Evolutionary conservation across 371 early-diverging fungal species (phyloP).

Genomic region (Mucor sp.): DNA sequence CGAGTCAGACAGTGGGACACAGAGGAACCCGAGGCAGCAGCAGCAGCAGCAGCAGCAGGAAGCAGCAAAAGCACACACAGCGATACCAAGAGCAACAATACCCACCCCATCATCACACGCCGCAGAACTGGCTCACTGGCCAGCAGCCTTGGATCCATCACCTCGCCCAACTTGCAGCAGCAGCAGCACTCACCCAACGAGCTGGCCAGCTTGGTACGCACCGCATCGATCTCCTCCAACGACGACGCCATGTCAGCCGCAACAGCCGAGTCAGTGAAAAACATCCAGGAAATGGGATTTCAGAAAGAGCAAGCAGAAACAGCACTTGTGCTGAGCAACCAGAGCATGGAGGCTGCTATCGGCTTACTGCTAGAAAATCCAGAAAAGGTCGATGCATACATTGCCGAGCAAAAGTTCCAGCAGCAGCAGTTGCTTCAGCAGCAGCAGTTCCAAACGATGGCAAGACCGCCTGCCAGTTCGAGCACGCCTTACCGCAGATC

Average conservation of each 20-base stretch:
- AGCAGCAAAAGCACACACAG: background rate
- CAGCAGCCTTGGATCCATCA: background rate
- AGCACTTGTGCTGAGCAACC: slow-evolving; percentile 58
- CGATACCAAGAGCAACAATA: background rate
- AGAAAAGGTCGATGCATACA: slow-evolving; percentile 49
- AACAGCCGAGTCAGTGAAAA: slow-evolving; percentile 26
- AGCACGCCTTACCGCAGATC: slow-evolving; percentile 32
- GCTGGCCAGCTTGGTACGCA: background rate
- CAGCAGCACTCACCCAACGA: background rate
- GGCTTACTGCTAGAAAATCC: slow-evolving; percentile 64
- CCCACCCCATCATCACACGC: background rate
- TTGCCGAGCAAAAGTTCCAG: slow-evolving; percentile 30
- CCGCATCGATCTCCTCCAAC: background rate
- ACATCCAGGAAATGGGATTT: slow-evolving; percentile 75
- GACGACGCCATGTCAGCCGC: background rate
- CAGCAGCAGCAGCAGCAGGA: background rate
- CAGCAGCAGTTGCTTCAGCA: slow-evolving; percentile 4
- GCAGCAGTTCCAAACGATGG: background rate
- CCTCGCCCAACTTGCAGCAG: background rate
- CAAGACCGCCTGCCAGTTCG: slow-evolving; percentile 12
- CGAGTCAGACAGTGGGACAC: slow-evolving; percentile 25
- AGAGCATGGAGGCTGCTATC: slow-evolving; percentile 64
- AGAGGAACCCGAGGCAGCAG: background rate
- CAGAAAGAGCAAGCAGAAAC: slow-evolving; percentile 63
- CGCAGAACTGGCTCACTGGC: slow-evolving; percentile 6